phyloP scores from a whole-genome alignment of 148 eudicot genomes.

The Spergularia marina region DNA sequence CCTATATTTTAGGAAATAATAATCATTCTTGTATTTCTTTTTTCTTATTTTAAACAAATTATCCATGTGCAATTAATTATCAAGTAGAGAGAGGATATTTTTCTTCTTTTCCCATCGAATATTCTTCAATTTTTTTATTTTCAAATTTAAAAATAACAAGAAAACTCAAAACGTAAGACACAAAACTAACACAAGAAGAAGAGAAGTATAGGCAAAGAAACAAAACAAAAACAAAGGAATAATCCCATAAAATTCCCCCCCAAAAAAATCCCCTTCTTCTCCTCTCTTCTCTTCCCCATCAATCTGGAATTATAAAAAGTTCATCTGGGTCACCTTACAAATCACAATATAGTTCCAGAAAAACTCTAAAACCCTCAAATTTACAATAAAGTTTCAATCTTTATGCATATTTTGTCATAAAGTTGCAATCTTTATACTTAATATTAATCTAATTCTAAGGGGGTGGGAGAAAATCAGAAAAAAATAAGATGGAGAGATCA shows the following conservation, averaged over 20 bases:
- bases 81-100: no score
- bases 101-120: not conserved
- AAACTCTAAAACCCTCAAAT: slow-evolving; percentile 4
- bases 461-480: not conserved
- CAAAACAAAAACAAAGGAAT: not conserved
- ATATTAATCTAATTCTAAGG: not conserved
- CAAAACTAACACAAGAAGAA: not conserved
- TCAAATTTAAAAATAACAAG: not conserved
- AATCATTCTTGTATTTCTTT: no score
- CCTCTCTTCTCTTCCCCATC: not conserved
- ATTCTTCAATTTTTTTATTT: not conserved
- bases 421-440: slow-evolving; percentile 15
- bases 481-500: slow-evolving; percentile 28
- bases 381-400: slow-evolving; percentile 1
- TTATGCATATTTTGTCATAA: slow-evolving; percentile 6
- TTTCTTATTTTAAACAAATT: not conserved
- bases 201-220: slow-evolving; percentile 27
- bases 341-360: not conserved
- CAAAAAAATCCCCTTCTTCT: slow-evolving; percentile 1
- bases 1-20: no score
- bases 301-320: slow-evolving; percentile 6
- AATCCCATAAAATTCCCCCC: not conserved
- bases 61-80: not conserved
- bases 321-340: not conserved
- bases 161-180: not conserved